Base-by-base conservation (phyloP, 805 yeast genomes). In the Metschnikowia picachoensis region DNA sequence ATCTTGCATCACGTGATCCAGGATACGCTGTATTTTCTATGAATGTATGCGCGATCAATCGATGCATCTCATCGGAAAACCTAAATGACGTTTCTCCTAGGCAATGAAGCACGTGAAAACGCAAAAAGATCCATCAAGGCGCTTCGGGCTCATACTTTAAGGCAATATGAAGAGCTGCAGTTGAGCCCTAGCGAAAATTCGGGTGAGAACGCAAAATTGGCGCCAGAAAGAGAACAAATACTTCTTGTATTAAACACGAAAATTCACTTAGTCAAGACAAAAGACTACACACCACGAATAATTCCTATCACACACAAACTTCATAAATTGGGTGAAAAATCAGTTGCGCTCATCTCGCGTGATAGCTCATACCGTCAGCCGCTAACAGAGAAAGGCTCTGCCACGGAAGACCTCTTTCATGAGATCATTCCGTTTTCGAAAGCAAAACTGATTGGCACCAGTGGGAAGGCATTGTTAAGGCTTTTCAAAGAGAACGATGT, bases 331-430 rank as follows among this genome's bases (percentile, higher is more conserved):
- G 73, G 74, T 16, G 75, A 76, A 16, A 67, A 76, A 41, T 67
- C 79, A 17, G 74, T 85, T 5, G 60, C 86, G 4, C 68, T 88
- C 15, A 73, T 88, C 12, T 84, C 92, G 8, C 86, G 84, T 52
- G 94, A 87, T 58, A 91, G 92, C 1, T 77, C 83, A 5, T 86
- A 80, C 56, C 69, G 81, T 31, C 70, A 68, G 10, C 70, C 74
- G 4, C 60, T 86, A 5, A 68, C 72, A 7, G 67, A 65, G 28
- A 73, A 74, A 47, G 79, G 72, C 14, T 68, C 80, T 1, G 72
- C 77, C 1, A 82, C 90, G 0, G 79, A 81, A 43, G 86, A 83
- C 47, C 59, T 63, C 14, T 85, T 87, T 61, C 75, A 76, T 37
- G 80, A 80, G 28, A 79, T 87, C 20, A 67, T 80, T 15, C 75